Conservation (phyloP, 2,329 filamentous ascomycete genomes). For the Aspergillus aculeatus region DNA sequence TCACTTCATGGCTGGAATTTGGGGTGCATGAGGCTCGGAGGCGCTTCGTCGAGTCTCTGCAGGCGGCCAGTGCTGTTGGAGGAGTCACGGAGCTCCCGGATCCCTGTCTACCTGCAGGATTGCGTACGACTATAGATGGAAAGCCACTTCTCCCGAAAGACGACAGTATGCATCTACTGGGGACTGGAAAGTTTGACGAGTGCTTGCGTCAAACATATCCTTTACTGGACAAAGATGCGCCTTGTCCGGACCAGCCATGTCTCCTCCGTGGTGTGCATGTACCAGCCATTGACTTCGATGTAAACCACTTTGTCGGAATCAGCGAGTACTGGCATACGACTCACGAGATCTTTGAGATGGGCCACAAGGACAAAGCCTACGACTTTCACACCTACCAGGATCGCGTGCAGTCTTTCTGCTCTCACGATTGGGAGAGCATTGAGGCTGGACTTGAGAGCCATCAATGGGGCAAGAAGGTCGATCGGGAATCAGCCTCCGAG, state of each 20-base stretch:
- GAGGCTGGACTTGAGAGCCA: constrained; percentile 62
- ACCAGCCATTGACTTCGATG: constrained; percentile 91
- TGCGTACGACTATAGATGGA: constrained; percentile 73
- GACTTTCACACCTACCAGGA: constrained; percentile 87
- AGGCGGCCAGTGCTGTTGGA: constrained; percentile 62
- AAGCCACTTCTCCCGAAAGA: constrained; percentile 49
- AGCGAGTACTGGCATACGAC: constrained; percentile 99
- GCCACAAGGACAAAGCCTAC: constrained; percentile 75
- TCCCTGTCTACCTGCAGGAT: constrained; percentile 79
- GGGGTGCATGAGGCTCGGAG: constrained; percentile 91
- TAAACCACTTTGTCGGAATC: constrained; percentile 96
- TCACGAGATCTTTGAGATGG: constrained; percentile 83
- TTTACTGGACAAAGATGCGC: constrained; percentile 81
- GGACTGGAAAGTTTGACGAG: constrained; percentile 83
- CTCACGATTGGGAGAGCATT: constrained; percentile 76
- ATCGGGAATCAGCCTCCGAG: constrained; percentile 71
- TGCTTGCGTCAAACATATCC: constrained; percentile 81
- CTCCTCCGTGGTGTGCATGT: constrained; percentile 88
- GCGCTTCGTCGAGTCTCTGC: constrained; percentile 76
- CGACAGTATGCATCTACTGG: constrained; percentile 61
- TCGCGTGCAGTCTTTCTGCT: constrained; percentile 81
- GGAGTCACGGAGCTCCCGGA: constrained; percentile 72
- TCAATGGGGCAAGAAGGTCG: constrained; percentile 73
- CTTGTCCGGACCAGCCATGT: constrained; percentile 80
- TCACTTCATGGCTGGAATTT: constrained; percentile 94